These are phyloP conservation scores for Hypericum perforatum DNA, from an alignment of 345 rosid species.

Conservation along the genomic window DNA sequence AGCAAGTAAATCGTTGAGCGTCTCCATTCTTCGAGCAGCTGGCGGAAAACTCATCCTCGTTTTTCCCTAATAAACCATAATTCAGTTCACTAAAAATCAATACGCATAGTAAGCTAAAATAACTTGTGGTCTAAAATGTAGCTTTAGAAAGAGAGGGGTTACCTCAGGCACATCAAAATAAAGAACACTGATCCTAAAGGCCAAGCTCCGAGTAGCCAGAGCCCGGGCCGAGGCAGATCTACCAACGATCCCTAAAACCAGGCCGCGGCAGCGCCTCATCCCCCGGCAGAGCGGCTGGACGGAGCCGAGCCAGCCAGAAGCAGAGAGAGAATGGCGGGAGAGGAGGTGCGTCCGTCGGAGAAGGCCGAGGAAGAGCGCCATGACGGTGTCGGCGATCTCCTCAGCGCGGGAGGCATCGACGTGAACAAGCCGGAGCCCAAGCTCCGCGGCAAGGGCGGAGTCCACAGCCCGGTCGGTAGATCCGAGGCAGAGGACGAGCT, in stretches of 20 bases:
- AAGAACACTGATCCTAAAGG: constrained; percentile 94
- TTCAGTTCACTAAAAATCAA: neutral
- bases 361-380: constrained; percentile 95
- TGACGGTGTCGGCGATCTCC: constrained; percentile 94
- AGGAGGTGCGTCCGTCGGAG: constrained; percentile 85
- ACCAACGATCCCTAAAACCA: constrained; percentile 89
- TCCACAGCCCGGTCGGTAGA: constrained; percentile 89
- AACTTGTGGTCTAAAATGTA: neutral
- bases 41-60: constrained; percentile 65
- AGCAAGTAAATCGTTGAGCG: constrained; percentile 85
- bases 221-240: constrained; percentile 81
- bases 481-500: constrained; percentile 91
- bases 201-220: constrained; percentile 78
- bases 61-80: constrained; percentile 39
- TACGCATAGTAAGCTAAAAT: neutral
- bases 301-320: constrained; percentile 93
- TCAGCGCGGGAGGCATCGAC: constrained; percentile 88
- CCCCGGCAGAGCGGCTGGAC: constrained; percentile 91
- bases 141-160: constrained; percentile 7
- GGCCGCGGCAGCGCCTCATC: constrained; percentile 93
- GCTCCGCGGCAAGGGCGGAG: constrained; percentile 83
- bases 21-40: constrained; percentile 97
- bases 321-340: constrained; percentile 76
- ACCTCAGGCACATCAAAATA: constrained; percentile 87
- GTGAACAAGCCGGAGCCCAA: constrained; percentile 84